Conservation (phyloP, 2,329 filamentous ascomycete species). For the Scedosporium boydii region DNA sequence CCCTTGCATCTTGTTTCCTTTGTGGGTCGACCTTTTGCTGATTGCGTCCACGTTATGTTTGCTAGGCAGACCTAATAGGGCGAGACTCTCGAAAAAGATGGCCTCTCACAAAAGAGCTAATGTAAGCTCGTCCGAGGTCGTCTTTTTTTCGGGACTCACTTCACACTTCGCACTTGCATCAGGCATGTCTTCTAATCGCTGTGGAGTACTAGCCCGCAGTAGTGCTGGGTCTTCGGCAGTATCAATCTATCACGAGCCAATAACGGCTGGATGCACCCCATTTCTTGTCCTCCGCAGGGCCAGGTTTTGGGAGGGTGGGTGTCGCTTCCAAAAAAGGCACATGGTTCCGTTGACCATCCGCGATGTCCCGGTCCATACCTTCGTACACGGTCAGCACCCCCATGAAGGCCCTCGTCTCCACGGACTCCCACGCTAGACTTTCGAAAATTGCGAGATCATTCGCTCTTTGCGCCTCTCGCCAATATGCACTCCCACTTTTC, state of each 20-base stretch:
- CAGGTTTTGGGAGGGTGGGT: background rate
- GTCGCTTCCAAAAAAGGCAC: background rate
- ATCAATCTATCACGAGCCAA: background rate
- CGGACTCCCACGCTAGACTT: background rate
- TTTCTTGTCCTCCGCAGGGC: background rate
- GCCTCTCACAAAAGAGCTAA: background rate
- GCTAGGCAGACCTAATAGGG: background rate
- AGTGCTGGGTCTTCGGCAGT: background rate
- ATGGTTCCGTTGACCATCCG: background rate
- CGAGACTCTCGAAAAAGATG: background rate
- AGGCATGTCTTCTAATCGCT: background rate
- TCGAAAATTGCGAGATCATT: background rate
- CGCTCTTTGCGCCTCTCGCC: background rate
- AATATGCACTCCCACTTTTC: background rate
- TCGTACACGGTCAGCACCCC: background rate
- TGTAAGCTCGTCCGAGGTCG: background rate
- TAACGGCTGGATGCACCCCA: background rate
- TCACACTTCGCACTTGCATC: no score
- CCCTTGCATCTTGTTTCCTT: background rate
- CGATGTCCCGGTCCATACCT: background rate
- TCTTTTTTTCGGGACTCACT: background rate
- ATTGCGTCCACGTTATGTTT: background rate
- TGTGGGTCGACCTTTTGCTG: background rate
- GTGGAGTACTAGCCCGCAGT: background rate
- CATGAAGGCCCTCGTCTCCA: background rate